Evolutionary conservation across 1,139 yeast species (phyloP), one percentile per base, ranked within the genome.

Genomic region (Suhomyces taliae): DNA sequence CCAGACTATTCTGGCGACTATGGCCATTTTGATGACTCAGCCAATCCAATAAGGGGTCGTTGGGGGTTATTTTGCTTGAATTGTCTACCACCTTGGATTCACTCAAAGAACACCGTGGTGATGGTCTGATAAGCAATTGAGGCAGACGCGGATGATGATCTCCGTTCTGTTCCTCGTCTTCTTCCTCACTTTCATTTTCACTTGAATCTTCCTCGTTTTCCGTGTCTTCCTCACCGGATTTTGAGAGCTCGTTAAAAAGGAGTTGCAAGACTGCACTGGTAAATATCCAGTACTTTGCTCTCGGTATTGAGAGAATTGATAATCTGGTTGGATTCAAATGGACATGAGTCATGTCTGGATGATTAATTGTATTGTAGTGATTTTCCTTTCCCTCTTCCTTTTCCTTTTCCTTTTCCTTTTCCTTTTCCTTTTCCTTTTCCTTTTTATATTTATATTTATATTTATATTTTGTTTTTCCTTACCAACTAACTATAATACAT

Each of bases 241-340:
- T 53, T 29, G 53, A 46, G 6, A 61, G 50, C 41, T 60, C 62
- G 19, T 44, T 43, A 40, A 56, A 53, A 24, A 79, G 58, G 15
- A 79, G 66, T 49, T 68, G 71, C 19, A 78, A 62, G 10, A 79
- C 67, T 0, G 82, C 72, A 40, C 77, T 66, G 41, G 75, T 66
- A 51, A 79, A 79, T 10, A 80, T 52, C 84, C 84, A 80, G 54
- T 72, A 76, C 48, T 72, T 70, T 15, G 65, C 65, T 49, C 83
- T 60, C 1, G 80, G 79, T 26, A 79, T 70, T 1, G 83, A 76
- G 48, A 80, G 62, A 27, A 79, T 69, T 24, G 79, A 69, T 35
- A 80, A 64, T 42, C 64, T 60, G 3, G 78, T 72, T 10, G 71
- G 72, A 55, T 75, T 76, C 35, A 79, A 39, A 15, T 44, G 49